phyloP scores from a whole-genome alignment of 2,329 filamentous ascomycete species.

The Dendryphion nanum region DNA sequence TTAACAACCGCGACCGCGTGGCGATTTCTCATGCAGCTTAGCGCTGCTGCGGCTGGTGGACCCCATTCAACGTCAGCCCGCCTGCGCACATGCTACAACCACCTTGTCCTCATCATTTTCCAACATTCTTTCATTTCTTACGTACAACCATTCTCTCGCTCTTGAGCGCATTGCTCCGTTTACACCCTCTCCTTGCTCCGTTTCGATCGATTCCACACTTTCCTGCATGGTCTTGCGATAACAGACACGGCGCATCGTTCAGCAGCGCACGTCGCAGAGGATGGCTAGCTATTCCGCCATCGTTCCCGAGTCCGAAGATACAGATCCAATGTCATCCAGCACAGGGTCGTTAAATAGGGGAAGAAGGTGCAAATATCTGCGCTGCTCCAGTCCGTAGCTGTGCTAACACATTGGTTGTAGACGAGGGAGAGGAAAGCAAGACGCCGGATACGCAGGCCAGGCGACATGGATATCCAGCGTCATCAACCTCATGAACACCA shows the following conservation, averaged over 20 bases:
- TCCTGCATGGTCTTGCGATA: slow-evolving; percentile 29
- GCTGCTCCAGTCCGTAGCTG: not conserved
- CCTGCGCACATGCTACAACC: not conserved
- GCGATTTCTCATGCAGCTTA: slow-evolving; percentile 13
- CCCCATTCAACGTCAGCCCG: not conserved
- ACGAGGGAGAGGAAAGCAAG: slow-evolving; percentile 64
- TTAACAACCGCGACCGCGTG: slow-evolving; percentile 1
- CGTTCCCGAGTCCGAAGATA: slow-evolving; percentile 36
- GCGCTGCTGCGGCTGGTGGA: no score
- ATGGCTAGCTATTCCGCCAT: slow-evolving; percentile 52
- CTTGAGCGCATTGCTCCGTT: no score
- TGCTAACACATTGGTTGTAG: slow-evolving; percentile 40
- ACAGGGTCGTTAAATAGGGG: slow-evolving; percentile 39
- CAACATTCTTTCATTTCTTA: no score
- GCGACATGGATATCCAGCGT: slow-evolving; percentile 89
- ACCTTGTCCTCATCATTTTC: slow-evolving; percentile 1
- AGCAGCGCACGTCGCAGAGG: slow-evolving; percentile 8
- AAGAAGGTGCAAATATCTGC: slow-evolving; percentile 9
- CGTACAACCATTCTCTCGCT: slow-evolving; percentile 2
- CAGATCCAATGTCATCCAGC: slow-evolving; percentile 42
- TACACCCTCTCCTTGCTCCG: no score
- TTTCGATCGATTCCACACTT: no score
- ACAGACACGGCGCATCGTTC: slow-evolving; percentile 9
- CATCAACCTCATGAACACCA: slow-evolving; percentile 95
- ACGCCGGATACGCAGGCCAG: slow-evolving; percentile 66